These are phyloP conservation scores for Cymbopogon citratus DNA, from an alignment of 176 grass and related monocot species.

Conservation along the genomic window DNA sequence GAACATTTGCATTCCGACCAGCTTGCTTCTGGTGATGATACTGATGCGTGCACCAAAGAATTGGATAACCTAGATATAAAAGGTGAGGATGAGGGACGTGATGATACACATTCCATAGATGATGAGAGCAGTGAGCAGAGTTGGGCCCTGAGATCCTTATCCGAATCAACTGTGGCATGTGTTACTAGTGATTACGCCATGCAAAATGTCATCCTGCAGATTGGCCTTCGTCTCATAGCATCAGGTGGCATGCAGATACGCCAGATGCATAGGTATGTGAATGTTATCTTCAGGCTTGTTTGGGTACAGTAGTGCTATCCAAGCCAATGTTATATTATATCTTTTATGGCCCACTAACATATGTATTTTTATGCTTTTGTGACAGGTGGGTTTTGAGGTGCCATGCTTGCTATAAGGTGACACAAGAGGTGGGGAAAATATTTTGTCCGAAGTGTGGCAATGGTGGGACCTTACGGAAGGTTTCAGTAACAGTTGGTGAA, in stretches of 20 bases:
- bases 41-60: slow-evolving; percentile 38
- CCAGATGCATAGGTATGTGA: slow-evolving; percentile 69
- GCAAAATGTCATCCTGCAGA: slow-evolving; percentile 98
- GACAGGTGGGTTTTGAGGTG: slow-evolving; percentile 97
- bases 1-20: slow-evolving; percentile 21
- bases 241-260: slow-evolving; percentile 95
- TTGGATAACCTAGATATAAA: slow-evolving; percentile 51
- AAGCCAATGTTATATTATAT: background rate
- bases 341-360: background rate
- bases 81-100: slow-evolving; percentile 39
- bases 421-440: slow-evolving; percentile 95
- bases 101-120: slow-evolving; percentile 37
- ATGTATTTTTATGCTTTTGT: slow-evolving; percentile 10
- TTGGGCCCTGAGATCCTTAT: slow-evolving; percentile 82
- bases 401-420: slow-evolving; percentile 92
- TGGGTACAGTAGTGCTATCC: background rate
- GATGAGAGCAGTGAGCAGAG: slow-evolving; percentile 79
- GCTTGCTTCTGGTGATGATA: background rate
- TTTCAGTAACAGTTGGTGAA: slow-evolving; percentile 87
- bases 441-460: slow-evolving; percentile 99
- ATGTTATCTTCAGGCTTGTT: background rate
- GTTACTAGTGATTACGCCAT: slow-evolving; percentile 92
- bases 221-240: slow-evolving; percentile 84
- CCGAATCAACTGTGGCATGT: slow-evolving; percentile 88
- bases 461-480: slow-evolving; percentile 88